Base-by-base conservation (phyloP, 257 asterid genomes). In the Schizonepeta tenuifolia region DNA sequence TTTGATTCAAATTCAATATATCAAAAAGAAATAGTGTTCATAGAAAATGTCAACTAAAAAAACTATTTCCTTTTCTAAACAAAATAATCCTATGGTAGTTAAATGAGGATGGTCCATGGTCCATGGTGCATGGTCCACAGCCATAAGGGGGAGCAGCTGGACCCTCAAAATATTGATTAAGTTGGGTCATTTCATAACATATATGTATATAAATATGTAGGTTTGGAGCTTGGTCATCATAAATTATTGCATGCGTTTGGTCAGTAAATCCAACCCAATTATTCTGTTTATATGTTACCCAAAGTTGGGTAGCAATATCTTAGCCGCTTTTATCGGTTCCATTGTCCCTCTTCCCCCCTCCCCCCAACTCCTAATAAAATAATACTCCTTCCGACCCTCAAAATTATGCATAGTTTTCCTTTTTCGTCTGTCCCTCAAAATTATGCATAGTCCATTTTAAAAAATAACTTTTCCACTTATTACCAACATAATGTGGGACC, bases 41-140 rank as follows among this genome's bases (percentile, higher is more conserved):
- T 31, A 66, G 47, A 28, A 22, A 9, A 33, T 44, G 74, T 75
- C 69, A 66, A 66, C 36, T 41, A 1, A 13, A 5, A 5, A 17
- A 47, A 33, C 38, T 59, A 47, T 60, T 60, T 21, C 12, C 5
- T 47, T 21, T 47, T 33, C 22, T 21, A 14, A 36, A 6, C 38
- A 33, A 68, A 53, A 38, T 11, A 10, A 69, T 50, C n/a, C 7
- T 36, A 75, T 36, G 40, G 71, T 17, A 51, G 64, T 12, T 21
- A 60, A 17, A 54, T 1, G 69, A 53, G 28, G 46, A 62, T 12
- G 18, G 20, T 8, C 43, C 43, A 36, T 31, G 71, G 80, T 71
- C 74, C 74, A 74, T 44, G 74, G 74, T 67, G 61, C 79, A 73
- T 21, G 73, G 75, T 62, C 62, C 71, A 66, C 72, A 54, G 7